Evolutionary conservation across 2,329 filamentous ascomycete genomes (phyloP).

Genomic region (Venturia effusa): DNA sequence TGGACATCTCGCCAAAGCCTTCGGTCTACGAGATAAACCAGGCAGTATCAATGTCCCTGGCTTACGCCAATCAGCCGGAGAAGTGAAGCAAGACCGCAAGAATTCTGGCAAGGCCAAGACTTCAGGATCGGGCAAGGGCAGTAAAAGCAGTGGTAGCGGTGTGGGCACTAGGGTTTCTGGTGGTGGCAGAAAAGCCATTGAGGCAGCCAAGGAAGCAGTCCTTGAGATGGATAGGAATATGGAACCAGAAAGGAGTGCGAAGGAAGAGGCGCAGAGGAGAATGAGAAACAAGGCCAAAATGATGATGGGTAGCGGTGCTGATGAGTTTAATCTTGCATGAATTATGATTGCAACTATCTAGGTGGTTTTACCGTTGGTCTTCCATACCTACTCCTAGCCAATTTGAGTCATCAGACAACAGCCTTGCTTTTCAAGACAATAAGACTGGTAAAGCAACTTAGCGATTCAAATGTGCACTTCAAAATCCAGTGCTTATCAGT

Average conservation of each 20-base stretch:
- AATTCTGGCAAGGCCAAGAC: constrained; percentile 17
- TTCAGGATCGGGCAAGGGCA: constrained; percentile 21
- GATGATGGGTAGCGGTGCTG: constrained; percentile 41
- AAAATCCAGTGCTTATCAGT: too few species aligned
- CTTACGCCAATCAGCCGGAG: constrained; percentile 36
- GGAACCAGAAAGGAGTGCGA: constrained; percentile 23
- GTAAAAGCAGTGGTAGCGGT: constrained; percentile 17
- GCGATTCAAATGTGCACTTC: too few species aligned
- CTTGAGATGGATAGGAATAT: constrained; percentile 13
- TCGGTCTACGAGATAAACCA: constrained; percentile 78
- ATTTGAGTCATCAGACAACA: too few species aligned
- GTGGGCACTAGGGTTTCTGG: constrained; percentile 10
- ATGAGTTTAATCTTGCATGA: constrained; percentile 48
- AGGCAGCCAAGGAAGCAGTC: constrained; percentile 18
- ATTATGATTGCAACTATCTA: background rate
- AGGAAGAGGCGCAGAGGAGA: constrained; percentile 40
- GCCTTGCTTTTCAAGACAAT: too few species aligned
- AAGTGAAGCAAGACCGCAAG: constrained; percentile 33
- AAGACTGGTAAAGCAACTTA: too few species aligned
- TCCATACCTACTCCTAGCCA: too few species aligned
- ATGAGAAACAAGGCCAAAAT: constrained; percentile 45
- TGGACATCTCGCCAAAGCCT: constrained; percentile 89
- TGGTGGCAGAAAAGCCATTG: constrained; percentile 19
- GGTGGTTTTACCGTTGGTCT: too few species aligned
- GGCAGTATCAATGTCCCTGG: constrained; percentile 57